phyloP scores from a whole-genome alignment of 1,284 basidiomycete species.

The Ceratobasidium sp. region DNA sequence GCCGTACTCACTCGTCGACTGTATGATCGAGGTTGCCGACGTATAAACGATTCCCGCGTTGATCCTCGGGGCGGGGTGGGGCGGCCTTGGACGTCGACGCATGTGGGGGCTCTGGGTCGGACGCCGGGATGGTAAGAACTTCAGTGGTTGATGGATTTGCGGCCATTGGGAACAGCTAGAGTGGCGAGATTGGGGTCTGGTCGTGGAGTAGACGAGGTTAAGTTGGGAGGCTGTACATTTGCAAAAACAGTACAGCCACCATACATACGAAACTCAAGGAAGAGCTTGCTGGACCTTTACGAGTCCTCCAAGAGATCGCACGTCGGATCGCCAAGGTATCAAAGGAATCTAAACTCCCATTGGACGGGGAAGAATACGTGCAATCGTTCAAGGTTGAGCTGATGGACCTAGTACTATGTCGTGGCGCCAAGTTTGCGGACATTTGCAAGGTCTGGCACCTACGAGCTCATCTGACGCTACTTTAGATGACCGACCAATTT shows the following conservation, averaged over 20 bases:
- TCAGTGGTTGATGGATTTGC: conserved; percentile 38
- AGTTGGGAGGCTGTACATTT: neutral
- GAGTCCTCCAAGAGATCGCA: conserved; percentile 95
- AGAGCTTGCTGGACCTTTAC: conserved; percentile 90
- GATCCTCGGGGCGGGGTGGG: conserved; percentile 23
- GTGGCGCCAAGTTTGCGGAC: conserved; percentile 95
- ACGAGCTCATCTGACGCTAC: conserved; percentile 1
- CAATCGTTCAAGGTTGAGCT: conserved; percentile 97
- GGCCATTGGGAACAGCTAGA: conserved; percentile 6
- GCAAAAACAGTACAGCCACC: too few relatives aligned
- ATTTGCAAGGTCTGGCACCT: conserved; percentile 84
- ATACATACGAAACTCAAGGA: conserved; percentile 87
- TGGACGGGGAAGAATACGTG: conserved; percentile 96
- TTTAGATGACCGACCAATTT: conserved; percentile 92
- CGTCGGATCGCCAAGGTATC: conserved; percentile 95
- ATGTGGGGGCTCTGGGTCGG: conserved; percentile 17
- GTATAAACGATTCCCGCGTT: conserved; percentile 70
- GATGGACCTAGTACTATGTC: conserved; percentile 96
- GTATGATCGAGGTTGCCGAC: conserved; percentile 89
- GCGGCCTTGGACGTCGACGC: conserved; percentile 29
- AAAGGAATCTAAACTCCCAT: conserved; percentile 87
- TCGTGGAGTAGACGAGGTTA: neutral
- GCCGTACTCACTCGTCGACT: conserved; percentile 84
- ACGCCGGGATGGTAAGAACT: conserved; percentile 17
- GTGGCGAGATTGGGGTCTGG: neutral